Evolutionary conservation across 202 grass and related monocot species (phyloP), one percentile per base, ranked within the genome.

Genomic region (Elaeis oleifera): DNA sequence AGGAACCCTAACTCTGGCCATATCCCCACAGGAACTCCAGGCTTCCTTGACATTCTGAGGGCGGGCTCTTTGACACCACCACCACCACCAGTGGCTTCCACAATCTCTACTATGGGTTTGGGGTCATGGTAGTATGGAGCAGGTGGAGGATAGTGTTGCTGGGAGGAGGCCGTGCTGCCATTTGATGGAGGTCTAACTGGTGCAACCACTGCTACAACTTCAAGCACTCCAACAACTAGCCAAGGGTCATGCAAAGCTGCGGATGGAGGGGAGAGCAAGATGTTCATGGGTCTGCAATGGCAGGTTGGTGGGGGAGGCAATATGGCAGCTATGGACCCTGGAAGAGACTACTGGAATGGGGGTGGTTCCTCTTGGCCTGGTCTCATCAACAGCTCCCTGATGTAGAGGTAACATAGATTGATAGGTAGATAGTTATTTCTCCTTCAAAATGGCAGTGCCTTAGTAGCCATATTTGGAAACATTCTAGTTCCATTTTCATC

Each of bases 331-430:
- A 21, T 39, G 59, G 31, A 48, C 17, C 39, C 31, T 15, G 31
- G 29, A 9, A 62, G 59, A 49, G 59, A 62, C 3, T n/a, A 62
- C 31, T 18, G 27, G 18, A 19, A 20, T n/a, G 32, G 56, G 11
- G n/a, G 9, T 9, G 28, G 27, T 21, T 13, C 59, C 49, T 28
- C 53, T 1, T 79, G 76, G 76, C 60, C 71, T 26, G 58, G 68
- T 48, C 53, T 79, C 53, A 52, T 79, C 18, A 79, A 73, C 69
- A 73, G 61, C 69, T 79, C 76, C 25, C 64, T 79, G 39, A 66
- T 79, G 48, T 73, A 67, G 65, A 50, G 50, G 31, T 19, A 61
- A 60, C 28, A 60, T 26, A 60, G 23, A 27, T 26, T 16, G 27
- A 60, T 27, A 16, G 17, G n/a, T 14, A 59, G 24, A 7, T 39